These are phyloP conservation scores for Penicillium sp. DNA, from an alignment of 2,329 filamentous ascomycete genomes.

Conservation along the genomic window DNA sequence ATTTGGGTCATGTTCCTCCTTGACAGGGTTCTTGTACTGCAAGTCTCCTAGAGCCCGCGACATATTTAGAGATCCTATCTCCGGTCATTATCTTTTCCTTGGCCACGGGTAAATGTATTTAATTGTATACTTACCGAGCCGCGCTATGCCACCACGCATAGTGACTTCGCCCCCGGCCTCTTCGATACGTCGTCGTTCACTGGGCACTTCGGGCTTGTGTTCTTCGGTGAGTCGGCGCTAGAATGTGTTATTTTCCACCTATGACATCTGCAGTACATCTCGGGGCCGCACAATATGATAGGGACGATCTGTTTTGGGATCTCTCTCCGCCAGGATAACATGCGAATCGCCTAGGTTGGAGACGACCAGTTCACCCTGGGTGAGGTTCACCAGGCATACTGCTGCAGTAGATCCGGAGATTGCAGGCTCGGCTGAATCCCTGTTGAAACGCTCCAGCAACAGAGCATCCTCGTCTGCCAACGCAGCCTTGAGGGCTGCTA, in stretches of 20 bases:
- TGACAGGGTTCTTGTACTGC: constrained; percentile 39
- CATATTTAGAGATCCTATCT: constrained; percentile 35
- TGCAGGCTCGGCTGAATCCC: constrained; percentile 26
- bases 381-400: constrained; percentile 35
- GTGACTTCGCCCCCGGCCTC: constrained; percentile 31
- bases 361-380: constrained; percentile 31
- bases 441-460: constrained; percentile 28
- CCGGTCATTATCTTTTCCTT: background rate
- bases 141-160: constrained; percentile 26
- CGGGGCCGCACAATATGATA: constrained; percentile 22
- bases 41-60: constrained; percentile 39
- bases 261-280: background rate
- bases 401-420: constrained; percentile 36
- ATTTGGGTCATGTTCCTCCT: constrained; percentile 18
- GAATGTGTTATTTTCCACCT: background rate
- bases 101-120: background rate
- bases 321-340: constrained; percentile 34
- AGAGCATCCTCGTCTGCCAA: constrained; percentile 32
- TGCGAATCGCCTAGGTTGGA: constrained; percentile 39
- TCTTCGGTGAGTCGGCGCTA: constrained; percentile 35
- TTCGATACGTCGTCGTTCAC: constrained; percentile 33
- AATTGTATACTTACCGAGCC: constrained; percentile 28
- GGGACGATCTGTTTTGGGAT: constrained; percentile 26
- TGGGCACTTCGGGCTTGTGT: constrained; percentile 33
- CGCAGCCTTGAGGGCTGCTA: constrained; percentile 30